Evolutionary conservation across 2,329 filamentous ascomycete species (phyloP), one percentile per base, ranked within the genome.

Genomic region (Ophiobolus disseminans): DNA sequence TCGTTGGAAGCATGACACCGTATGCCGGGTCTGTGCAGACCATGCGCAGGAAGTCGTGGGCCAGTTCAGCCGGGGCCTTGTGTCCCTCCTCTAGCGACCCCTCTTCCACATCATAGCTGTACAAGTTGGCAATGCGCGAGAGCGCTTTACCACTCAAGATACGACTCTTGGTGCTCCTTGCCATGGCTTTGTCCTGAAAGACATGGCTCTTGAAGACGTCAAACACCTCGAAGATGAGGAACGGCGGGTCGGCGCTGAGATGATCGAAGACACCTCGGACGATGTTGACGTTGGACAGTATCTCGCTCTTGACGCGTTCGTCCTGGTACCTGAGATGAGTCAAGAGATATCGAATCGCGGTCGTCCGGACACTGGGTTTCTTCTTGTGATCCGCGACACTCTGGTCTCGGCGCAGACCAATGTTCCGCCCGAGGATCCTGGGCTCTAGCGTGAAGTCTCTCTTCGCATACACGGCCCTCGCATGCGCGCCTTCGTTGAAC

Each of bases 401-500:
- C 23, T 65, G 54, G 13, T 74, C 70, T 55, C 78, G 83, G 43
- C 84, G 82, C n/a, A 93, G 80, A 35, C 87, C 86, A 42, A 99
- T 82, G 60, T 96, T 95, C 42, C 90, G 82, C 5, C 89, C 87
- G 2, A 99, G 77, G 5, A 87, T 86, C 62, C 91, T 88, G 48
- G 72, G 63, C 44, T 81, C 78, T 31, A 96, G 87, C 0, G 90
- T 94, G 50, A 85, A 86, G 61, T 90, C 86, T 59, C 91, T 84
- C 23, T 86, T 86, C 42, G 88, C 82, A 69, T 96, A 95, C 25
- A 97, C 80, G 36, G 86, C 81, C 58, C 85, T 86, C 21, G 92
- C 90, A 45, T 91, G 81, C 32, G 85, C 83, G 11, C 94, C 95
- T 13, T 91, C 91, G 72, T 97, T 92, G 56, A 96, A 88, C 45